Conservation (phyloP, 1,139 yeast genomes). For the Zygoascus meyerae region DNA sequence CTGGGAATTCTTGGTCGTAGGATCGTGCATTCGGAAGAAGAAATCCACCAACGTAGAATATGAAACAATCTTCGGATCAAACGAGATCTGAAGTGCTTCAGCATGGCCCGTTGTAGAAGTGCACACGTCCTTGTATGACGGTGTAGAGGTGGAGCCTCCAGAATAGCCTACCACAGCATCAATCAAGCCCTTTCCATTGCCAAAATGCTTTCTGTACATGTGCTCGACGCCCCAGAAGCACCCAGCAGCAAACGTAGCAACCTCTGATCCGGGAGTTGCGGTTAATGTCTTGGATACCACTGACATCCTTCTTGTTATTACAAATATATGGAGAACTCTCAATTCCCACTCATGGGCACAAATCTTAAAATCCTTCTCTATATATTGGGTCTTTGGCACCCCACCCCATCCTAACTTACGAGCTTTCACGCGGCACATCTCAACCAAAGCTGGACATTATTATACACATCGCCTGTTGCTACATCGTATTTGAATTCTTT, state of each 20-base stretch:
- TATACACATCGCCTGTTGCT: too few relatives aligned
- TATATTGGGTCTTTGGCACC: too few relatives aligned
- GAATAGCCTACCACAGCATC: constrained; percentile 87
- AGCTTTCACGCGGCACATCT: too few relatives aligned
- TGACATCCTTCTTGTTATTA: neutral
- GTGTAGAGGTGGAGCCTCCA: constrained; percentile 57
- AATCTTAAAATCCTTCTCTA: too few relatives aligned
- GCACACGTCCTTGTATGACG: constrained; percentile 76
- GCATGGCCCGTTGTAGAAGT: constrained; percentile 56
- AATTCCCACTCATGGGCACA: neutral
- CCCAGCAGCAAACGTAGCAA: constrained; percentile 40
- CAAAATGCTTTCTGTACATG: constrained; percentile 64
- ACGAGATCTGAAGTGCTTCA: constrained; percentile 77
- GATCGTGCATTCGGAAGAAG: constrained; percentile 90
- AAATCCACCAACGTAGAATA: constrained; percentile 67
- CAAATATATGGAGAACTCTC: neutral
- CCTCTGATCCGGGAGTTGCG: constrained; percentile 21
- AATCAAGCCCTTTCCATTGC: constrained; percentile 51
- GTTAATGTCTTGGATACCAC: constrained; percentile 5
- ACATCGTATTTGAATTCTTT: too few relatives aligned
- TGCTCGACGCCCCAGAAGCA: constrained; percentile 97
- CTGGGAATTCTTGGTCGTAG: constrained; percentile 52
- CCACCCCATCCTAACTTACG: too few relatives aligned
- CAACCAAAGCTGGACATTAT: too few relatives aligned
- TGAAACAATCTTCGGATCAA: constrained; percentile 59